Evolutionary conservation across 2,329 filamentous ascomycete species (phyloP).

Genomic region (Fusarium camptoceras): DNA sequence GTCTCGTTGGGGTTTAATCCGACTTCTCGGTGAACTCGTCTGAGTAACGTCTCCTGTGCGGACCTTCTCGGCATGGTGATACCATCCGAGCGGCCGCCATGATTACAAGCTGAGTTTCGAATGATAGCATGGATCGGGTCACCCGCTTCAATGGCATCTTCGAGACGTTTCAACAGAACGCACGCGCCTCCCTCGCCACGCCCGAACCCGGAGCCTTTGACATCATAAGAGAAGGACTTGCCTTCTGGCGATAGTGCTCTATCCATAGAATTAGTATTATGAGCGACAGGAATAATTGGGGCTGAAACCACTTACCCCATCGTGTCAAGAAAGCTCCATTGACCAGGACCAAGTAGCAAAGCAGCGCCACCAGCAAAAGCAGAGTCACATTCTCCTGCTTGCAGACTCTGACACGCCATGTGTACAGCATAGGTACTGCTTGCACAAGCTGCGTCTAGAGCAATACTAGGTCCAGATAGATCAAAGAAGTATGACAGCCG

Average conservation of each 20-base stretch:
- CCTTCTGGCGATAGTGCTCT: not conserved
- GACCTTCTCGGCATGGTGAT: not conserved
- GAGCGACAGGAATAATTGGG: not conserved
- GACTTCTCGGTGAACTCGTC: not conserved
- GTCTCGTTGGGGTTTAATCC: not conserved
- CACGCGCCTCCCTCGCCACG: not conserved
- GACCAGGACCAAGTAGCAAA: not conserved
- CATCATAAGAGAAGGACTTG: not conserved
- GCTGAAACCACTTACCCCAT: not conserved
- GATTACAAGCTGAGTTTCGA: not conserved
- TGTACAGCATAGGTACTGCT: not conserved
- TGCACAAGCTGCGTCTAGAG: not conserved
- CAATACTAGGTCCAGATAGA: not conserved
- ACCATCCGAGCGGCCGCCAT: not conserved
- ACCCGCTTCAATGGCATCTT: not conserved
- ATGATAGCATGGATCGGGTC: not conserved
- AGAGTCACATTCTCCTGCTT: not conserved
- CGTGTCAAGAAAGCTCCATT: not conserved
- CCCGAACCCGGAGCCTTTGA: not conserved
- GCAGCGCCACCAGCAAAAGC: not conserved
- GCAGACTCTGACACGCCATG: not conserved
- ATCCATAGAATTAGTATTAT: not conserved
- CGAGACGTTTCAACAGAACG: not conserved
- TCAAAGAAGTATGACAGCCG: slow-evolving; percentile 1
- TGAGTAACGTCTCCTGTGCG: not conserved